Evolutionary conservation across 768 basidiomycete genomes (phyloP).

Genomic region (Pisolithus sp.): DNA sequence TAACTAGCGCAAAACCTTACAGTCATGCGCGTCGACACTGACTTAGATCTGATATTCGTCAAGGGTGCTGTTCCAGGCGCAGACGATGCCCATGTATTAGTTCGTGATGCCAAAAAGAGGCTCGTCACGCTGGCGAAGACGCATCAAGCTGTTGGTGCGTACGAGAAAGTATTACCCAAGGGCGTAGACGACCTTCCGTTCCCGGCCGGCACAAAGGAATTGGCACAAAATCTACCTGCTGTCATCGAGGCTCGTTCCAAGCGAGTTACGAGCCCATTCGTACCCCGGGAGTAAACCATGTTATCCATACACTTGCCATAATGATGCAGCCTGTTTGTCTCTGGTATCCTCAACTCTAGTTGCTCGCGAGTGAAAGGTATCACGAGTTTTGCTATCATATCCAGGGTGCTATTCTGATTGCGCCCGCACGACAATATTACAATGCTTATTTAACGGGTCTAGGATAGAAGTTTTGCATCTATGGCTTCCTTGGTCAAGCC

Average conservation of each 20-base stretch:
- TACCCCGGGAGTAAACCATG: constrained; percentile 52
- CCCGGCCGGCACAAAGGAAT: constrained; percentile 79
- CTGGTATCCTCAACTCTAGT: no score
- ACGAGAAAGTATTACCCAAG: constrained; percentile 74
- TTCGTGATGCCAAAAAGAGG: constrained; percentile 89
- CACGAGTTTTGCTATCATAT: no score
- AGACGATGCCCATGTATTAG: constrained; percentile 79
- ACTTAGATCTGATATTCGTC: constrained; percentile 84
- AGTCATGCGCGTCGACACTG: constrained; percentile 82
- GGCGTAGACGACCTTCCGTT: constrained; percentile 84
- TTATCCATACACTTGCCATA: constrained; percentile 3
- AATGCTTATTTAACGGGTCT: no score
- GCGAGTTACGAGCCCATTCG: constrained; percentile 73
- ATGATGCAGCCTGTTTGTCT: no score
- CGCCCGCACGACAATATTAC: no score
- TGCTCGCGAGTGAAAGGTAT: no score
- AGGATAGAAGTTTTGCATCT: constrained; percentile 47
- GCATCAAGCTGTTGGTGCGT: constrained; percentile 64
- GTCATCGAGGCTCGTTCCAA: constrained; percentile 68
- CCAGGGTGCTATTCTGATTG: no score
- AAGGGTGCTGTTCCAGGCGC: constrained; percentile 87
- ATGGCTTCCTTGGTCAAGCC: constrained; percentile 68
- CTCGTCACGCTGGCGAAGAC: constrained; percentile 53
- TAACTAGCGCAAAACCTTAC: constrained; percentile 84
- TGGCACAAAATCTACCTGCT: constrained; percentile 60